These are phyloP conservation scores for Salicornia ramosissima DNA, from an alignment of 148 eudicot species.

Conservation along the genomic window DNA sequence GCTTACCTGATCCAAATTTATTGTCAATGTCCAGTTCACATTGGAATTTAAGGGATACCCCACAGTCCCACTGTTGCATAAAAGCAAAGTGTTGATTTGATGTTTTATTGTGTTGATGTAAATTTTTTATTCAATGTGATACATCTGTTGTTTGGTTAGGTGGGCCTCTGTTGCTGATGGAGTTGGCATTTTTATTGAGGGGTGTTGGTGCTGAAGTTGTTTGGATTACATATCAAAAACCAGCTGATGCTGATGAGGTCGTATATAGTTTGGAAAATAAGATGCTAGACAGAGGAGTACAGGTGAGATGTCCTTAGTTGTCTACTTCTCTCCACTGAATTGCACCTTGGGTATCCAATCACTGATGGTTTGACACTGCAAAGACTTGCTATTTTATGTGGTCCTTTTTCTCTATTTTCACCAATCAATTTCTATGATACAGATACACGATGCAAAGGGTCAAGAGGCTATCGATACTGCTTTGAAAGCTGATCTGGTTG, in stretches of 20 bases:
- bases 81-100: no score
- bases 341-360: neutral
- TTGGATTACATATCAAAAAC: constrained; percentile 75
- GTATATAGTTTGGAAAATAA: constrained; percentile 55
- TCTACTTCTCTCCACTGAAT: neutral
- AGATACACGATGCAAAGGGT: constrained; percentile 80
- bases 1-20: no score
- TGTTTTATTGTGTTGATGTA: neutral
- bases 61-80: no score
- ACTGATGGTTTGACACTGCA: neutral
- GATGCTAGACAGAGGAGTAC: constrained; percentile 71
- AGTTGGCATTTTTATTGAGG: constrained; percentile 68
- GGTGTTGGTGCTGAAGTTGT: constrained; percentile 65
- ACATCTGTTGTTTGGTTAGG: constrained; percentile 34
- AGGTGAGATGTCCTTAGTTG: constrained; percentile 32
- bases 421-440: constrained; percentile 13
- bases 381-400: neutral
- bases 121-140: neutral
- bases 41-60: no score
- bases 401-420: neutral
- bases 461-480: constrained; percentile 87
- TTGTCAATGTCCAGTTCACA: no score
- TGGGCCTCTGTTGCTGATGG: constrained; percentile 75
- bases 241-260: constrained; percentile 51
- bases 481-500: constrained; percentile 85